These are phyloP conservation scores for Trichosanthes cucumerina DNA, from an alignment of 306 rosid species.

Conservation along the genomic window DNA sequence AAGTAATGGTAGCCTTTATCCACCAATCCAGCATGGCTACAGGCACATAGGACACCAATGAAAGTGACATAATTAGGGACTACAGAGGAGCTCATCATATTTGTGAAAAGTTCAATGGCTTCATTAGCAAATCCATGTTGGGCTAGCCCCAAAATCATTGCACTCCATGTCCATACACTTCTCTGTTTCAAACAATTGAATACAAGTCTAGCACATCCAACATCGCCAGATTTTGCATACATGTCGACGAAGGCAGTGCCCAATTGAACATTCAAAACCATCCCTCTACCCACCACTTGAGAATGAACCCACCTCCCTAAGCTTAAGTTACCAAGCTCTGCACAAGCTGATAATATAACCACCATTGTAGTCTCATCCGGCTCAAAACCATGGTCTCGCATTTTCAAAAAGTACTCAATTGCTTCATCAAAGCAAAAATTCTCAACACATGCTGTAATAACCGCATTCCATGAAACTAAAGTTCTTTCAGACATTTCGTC, in stretches of 20 bases:
- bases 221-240: conserved; percentile 76
- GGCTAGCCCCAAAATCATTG: conserved; percentile 80
- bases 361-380: conserved; percentile 84
- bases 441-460: conserved; percentile 67
- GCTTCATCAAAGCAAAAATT: conserved; percentile 38
- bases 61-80: conserved; percentile 67
- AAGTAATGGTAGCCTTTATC: conserved; percentile 49
- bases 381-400: conserved; percentile 56
- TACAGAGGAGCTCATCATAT: conserved; percentile 32
- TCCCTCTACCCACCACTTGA: conserved; percentile 43
- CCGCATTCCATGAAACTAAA: conserved; percentile 74
- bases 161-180: conserved; percentile 96
- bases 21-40: conserved; percentile 84
- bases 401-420: conserved; percentile 41
- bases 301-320: conserved; percentile 73
- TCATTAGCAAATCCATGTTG: conserved; percentile 75
- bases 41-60: conserved; percentile 79
- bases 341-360: conserved; percentile 48
- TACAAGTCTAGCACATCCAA: conserved; percentile 42
- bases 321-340: conserved; percentile 75
- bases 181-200: conserved; percentile 43
- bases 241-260: conserved; percentile 84
- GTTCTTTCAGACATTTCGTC: conserved; percentile 60
- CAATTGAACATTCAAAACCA: conserved; percentile 46
- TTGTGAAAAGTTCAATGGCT: conserved; percentile 47